A percentile compares a stretch with the other conserved stretches of the same genome.
These are phyloP conservation scores for Striga hermonthica DNA, from an alignment of 305 asterid species.

Conservation along the genomic window DNA sequence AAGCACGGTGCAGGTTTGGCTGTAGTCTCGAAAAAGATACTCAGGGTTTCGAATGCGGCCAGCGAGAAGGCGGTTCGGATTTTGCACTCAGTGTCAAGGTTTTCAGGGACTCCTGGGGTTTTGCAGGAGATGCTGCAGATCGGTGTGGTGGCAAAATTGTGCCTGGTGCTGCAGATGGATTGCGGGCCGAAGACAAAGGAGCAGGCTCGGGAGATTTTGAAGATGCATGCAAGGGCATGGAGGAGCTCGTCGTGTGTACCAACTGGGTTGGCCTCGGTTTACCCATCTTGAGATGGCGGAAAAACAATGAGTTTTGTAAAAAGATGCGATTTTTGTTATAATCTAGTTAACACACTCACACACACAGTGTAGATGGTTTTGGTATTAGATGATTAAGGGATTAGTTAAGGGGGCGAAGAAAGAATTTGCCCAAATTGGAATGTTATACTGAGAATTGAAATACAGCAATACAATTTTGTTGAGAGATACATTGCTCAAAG, in stretches of 20 bases:
- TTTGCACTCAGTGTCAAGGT: constrained; percentile 47
- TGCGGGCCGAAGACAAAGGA: constrained; percentile 58
- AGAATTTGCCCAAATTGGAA: too few species aligned
- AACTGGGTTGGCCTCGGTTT: constrained; percentile 33
- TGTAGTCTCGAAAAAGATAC: constrained; percentile 61
- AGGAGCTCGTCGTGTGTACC: constrained; percentile 57
- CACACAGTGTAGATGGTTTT: too few species aligned
- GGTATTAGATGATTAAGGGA: too few species aligned
- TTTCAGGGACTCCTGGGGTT: constrained; percentile 44
- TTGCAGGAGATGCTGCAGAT: constrained; percentile 64
- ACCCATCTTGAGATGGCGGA: constrained; percentile 38
- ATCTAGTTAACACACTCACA: background rate
- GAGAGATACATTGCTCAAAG: too few species aligned
- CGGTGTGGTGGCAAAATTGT: constrained; percentile 65
- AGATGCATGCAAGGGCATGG: constrained; percentile 57
- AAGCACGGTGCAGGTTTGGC: constrained; percentile 67
- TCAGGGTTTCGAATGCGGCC: constrained; percentile 57
- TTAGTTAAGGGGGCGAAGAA: too few species aligned
- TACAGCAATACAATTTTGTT: too few species aligned
- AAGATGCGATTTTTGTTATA: too few species aligned
- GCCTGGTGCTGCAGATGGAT: constrained; percentile 56
- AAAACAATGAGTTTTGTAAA: too few species aligned
- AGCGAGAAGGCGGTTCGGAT: constrained; percentile 62
- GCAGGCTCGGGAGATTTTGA: constrained; percentile 59
- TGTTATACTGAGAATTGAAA: too few species aligned